A percentile compares a stretch with the other conserved stretches of the same genome.
phyloP scores from a whole-genome alignment of 495 filamentous ascomycete genomes.

The Tuber brumale region DNA sequence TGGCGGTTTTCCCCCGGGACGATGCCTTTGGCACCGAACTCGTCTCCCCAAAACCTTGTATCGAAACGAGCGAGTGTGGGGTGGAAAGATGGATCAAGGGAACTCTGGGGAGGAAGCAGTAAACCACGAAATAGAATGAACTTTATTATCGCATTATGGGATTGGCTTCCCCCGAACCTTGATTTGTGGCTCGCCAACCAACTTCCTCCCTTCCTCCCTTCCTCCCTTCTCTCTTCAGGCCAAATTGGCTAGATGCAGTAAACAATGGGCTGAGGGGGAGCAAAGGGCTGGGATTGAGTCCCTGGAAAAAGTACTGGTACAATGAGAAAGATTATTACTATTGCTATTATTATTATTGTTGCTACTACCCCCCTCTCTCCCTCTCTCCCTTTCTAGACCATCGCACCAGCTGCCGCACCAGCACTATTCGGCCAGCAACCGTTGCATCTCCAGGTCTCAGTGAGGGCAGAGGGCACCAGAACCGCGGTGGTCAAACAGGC shows the following conservation, averaged over 20 bases:
- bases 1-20: background rate
- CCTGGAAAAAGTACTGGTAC: background rate
- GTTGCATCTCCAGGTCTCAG: background rate
- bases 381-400: background rate
- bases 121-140: background rate
- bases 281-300: background rate
- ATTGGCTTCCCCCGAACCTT: background rate
- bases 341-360: background rate
- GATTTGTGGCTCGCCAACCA: background rate
- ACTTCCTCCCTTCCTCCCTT: background rate
- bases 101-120: background rate
- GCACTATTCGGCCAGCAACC: constrained; percentile 25
- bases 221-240: background rate
- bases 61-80: background rate
- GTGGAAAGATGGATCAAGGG: background rate
- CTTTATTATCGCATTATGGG: background rate
- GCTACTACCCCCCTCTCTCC: background rate
- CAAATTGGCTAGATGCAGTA: background rate
- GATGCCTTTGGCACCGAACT: background rate
- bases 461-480: background rate
- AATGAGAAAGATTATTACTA: background rate
- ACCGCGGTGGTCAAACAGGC: background rate
- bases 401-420: background rate
- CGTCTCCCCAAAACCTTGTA: background rate
- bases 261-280: background rate